phyloP scores from a whole-genome alignment of 345 rosid genomes.

The Corymbia maculata region DNA sequence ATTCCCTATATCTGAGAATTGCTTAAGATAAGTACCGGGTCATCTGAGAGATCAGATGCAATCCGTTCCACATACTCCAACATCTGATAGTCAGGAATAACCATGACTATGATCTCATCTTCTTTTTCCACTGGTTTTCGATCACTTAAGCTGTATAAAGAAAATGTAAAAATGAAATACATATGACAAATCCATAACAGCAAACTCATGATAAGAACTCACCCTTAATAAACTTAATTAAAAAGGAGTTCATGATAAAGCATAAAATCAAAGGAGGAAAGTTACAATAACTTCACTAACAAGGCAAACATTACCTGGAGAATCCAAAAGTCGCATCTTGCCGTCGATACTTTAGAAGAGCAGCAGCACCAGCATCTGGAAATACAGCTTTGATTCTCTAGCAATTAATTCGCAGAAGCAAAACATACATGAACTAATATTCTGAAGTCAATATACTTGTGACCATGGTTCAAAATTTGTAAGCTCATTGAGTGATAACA shows the following conservation, averaged over 20 bases:
- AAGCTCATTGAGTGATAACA: background rate
- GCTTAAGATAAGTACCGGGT: constrained; percentile 44
- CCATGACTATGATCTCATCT: constrained; percentile 91
- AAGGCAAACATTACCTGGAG: constrained; percentile 44
- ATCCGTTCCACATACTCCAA: constrained; percentile 66
- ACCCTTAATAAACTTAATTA: background rate
- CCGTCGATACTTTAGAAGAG: constrained; percentile 78
- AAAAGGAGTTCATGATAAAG: background rate
- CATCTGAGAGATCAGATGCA: constrained; percentile 71
- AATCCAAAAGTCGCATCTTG: constrained; percentile 87
- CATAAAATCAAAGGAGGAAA: background rate
- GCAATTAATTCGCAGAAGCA: background rate
- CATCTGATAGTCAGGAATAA: constrained; percentile 98
- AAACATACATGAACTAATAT: background rate
- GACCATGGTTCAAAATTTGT: background rate
- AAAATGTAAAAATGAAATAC: background rate
- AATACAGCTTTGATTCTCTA: constrained; percentile 87
- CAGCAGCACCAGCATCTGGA: constrained; percentile 99
- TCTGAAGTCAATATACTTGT: background rate
- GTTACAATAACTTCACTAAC: background rate
- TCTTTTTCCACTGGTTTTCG: constrained; percentile 79
- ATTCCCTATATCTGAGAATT: background rate
- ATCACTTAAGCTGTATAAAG: constrained; percentile 53
- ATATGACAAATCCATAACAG: background rate
- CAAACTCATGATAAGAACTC: background rate